Conservation (phyloP, 768 basidiomycete genomes). For the Pleurotus tuber-regium region DNA sequence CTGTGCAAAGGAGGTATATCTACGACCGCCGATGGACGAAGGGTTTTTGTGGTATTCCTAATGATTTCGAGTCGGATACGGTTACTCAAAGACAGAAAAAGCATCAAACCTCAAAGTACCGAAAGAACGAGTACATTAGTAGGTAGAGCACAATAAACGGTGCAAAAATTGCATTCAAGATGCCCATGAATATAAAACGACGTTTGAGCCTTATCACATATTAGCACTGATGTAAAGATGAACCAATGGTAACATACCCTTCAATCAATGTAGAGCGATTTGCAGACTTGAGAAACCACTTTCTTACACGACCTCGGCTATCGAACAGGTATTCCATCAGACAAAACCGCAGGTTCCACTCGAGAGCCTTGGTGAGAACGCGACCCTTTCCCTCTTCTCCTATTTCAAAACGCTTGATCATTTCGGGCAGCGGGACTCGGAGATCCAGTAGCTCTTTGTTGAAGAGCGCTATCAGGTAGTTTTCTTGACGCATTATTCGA, state of each 20-base stretch:
- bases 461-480: conserved; percentile 96
- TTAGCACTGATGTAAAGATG: not conserved
- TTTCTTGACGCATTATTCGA: conserved; percentile 96
- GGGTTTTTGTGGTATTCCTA: conserved; percentile 99
- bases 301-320: conserved; percentile 82
- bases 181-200: conserved; percentile 95
- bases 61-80: conserved; percentile 11
- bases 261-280: conserved; percentile 77
- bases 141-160: conserved; percentile 97
- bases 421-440: conserved; percentile 70
- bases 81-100: not conserved
- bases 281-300: conserved; percentile 86
- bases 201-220: conserved; percentile 57
- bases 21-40: conserved; percentile 87
- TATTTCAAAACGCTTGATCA: conserved; percentile 43
- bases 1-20: conserved; percentile 91
- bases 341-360: conserved; percentile 97
- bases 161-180: conserved; percentile 91
- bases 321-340: conserved; percentile 96
- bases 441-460: conserved; percentile 95
- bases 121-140: conserved; percentile 98
- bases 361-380: conserved; percentile 84
- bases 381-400: conserved; percentile 55
- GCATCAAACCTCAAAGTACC: conserved; percentile 89
- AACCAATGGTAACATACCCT: conserved; percentile 49